phyloP scores from a whole-genome alignment of 2,329 filamentous ascomycete species.

The Endothia cerciana region DNA sequence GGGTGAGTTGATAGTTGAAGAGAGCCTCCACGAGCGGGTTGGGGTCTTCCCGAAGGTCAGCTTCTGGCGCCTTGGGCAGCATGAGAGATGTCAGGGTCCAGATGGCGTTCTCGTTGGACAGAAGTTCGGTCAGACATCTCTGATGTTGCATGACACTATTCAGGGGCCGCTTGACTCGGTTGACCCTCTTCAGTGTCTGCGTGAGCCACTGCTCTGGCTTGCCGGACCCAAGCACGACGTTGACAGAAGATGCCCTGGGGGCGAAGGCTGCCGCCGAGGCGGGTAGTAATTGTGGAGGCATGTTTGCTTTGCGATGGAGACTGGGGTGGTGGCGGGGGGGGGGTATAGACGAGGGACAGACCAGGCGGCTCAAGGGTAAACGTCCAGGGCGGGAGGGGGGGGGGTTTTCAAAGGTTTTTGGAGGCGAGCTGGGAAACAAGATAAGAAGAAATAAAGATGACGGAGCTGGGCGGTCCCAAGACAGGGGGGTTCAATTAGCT shows the following conservation, averaged over 20 bases:
- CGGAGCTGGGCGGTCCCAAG: conserved; percentile 59
- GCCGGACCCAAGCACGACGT: conserved; percentile 81
- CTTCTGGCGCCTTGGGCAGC: conserved; percentile 85
- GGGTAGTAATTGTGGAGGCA: conserved; percentile 92
- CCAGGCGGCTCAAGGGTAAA: conserved; percentile 21
- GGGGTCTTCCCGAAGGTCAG: conserved; percentile 79
- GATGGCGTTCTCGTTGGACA: conserved; percentile 87
- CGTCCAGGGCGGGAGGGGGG: conserved; percentile 35
- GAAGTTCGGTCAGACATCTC: conserved; percentile 89
- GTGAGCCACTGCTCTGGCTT: conserved; percentile 98
- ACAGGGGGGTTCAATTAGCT: conserved; percentile 56
- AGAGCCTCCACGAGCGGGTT: conserved; percentile 85
- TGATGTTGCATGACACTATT: conserved; percentile 97
- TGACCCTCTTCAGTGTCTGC: conserved; percentile 94
- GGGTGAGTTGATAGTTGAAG: conserved; percentile 90
- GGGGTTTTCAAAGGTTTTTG: conserved; percentile 39
- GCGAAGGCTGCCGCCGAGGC: conserved; percentile 97
- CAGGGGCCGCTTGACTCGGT: conserved; percentile 92
- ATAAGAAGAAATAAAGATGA: conserved; percentile 48
- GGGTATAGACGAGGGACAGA: conserved; percentile 27
- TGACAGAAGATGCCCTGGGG: conserved; percentile 85
- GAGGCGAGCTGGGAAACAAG: conserved; percentile 39
- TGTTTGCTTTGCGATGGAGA: conserved; percentile 43
- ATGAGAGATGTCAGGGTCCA: conserved; percentile 94
- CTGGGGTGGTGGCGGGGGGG: conserved; percentile 22